A percentile compares a stretch with the other conserved stretches of the same genome.
Evolutionary conservation across 2,329 filamentous ascomycete genomes (phyloP).

Genomic region (Diaporthe vexans): DNA sequence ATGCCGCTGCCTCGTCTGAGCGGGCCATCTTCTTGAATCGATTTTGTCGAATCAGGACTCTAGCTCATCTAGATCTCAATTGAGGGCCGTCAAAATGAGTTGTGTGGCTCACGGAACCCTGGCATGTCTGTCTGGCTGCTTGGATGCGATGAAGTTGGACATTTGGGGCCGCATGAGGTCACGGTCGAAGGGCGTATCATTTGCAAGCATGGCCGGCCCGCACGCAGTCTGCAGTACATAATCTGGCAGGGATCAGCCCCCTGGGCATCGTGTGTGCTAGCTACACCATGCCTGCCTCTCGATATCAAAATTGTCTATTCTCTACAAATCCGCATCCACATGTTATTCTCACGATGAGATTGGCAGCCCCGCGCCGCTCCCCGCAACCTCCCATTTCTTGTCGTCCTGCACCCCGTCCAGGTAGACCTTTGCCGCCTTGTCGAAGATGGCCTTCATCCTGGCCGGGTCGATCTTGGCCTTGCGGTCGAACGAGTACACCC

Average conservation of each 20-base stretch:
- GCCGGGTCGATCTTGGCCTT: constrained; percentile 70
- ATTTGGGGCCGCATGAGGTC: not conserved
- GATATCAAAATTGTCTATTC: not conserved
- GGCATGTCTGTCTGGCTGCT: not conserved
- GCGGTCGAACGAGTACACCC: constrained; percentile 74
- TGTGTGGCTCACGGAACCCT: not conserved
- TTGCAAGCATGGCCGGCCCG: not conserved
- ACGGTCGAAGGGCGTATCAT: constrained; percentile 17
- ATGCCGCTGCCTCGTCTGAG: constrained; percentile 80
- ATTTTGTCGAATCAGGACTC: rapidly evolving
- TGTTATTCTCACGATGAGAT: not conserved
- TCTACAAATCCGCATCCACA: not conserved
- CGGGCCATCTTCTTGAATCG: constrained; percentile 68
- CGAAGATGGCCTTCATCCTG: constrained; percentile 70
- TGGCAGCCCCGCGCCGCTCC: not conserved
- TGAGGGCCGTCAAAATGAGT: not conserved
- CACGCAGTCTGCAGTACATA: not conserved
- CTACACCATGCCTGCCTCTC: not conserved
- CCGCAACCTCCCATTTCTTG: constrained; percentile 30
- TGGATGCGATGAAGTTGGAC: constrained; percentile 11
- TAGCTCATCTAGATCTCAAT: not conserved
- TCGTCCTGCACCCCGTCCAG: constrained; percentile 43
- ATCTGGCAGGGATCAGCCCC: not conserved
- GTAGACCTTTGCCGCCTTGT: constrained; percentile 64
- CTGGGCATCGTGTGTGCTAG: not conserved